These are phyloP conservation scores for Cercospora brassicicola DNA, from an alignment of 2,329 filamentous ascomycete species.

Conservation along the genomic window DNA sequence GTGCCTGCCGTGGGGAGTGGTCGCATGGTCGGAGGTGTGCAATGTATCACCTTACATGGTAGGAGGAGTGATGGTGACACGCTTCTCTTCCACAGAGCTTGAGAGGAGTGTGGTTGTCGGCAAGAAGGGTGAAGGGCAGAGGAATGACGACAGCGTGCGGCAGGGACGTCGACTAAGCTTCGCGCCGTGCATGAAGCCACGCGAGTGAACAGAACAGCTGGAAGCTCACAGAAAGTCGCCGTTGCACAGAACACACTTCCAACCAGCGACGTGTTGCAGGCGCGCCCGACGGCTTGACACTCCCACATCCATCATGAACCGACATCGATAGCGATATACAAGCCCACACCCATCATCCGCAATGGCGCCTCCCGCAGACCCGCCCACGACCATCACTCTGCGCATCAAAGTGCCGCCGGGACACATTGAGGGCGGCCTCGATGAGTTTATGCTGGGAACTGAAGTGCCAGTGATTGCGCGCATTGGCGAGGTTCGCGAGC, in stretches of 20 bases:
- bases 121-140: not conserved
- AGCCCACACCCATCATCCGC: not conserved
- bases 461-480: slow-evolving; percentile 42
- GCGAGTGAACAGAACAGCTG: slow-evolving; percentile 5
- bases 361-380: slow-evolving; percentile 35
- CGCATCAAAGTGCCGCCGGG: slow-evolving; percentile 39
- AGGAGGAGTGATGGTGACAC: not conserved
- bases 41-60: slow-evolving; percentile 8
- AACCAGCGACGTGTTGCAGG: not conserved
- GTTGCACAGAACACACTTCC: not conserved
- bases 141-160: not conserved
- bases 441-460: slow-evolving; percentile 34
- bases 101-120: not conserved
- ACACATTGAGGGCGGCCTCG: slow-evolving; percentile 29
- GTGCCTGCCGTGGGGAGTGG: slow-evolving; percentile 5
- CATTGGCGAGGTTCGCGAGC: slow-evolving; percentile 54
- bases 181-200: slow-evolving; percentile 2
- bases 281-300: not conserved
- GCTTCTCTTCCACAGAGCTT: not conserved
- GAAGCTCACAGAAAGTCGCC: not conserved
- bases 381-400: slow-evolving; percentile 34
- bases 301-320: not conserved
- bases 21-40: slow-evolving; percentile 8
- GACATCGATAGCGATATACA: not conserved
- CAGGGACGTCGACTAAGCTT: not conserved